These are phyloP conservation scores for Quercus alba DNA, from an alignment of 306 rosid genomes.

Conservation along the genomic window DNA sequence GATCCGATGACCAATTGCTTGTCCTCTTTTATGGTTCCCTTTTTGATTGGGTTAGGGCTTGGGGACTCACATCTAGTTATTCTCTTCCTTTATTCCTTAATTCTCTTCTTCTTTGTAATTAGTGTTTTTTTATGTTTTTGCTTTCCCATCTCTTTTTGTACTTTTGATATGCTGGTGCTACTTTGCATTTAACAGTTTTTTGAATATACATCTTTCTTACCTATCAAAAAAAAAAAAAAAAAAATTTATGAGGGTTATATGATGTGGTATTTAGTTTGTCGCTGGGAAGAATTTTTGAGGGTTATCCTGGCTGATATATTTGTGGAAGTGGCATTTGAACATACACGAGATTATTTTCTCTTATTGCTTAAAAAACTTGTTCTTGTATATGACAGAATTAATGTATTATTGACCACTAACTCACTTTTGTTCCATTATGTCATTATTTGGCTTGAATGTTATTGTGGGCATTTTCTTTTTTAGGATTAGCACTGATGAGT, in stretches of 20 bases:
- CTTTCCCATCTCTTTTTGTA: too few relatives aligned
- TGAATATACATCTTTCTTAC: too few relatives aligned
- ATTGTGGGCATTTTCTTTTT: constrained; percentile 11
- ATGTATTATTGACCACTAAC: background rate
- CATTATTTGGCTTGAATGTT: constrained; percentile 5
- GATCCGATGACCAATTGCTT: too few relatives aligned
- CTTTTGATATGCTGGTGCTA: too few relatives aligned
- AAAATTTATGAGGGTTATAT: background rate
- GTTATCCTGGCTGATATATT: background rate
- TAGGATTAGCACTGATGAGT: constrained; percentile 15
- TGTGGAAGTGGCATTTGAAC: background rate
- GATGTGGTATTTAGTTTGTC: background rate
- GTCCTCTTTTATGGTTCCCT: too few relatives aligned
- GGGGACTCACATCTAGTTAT: too few relatives aligned
- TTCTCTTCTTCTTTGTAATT: too few relatives aligned
- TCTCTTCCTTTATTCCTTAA: too few relatives aligned
- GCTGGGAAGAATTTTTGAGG: background rate
- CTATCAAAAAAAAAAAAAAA: too few relatives aligned
- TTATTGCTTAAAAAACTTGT: background rate
- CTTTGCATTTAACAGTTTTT: too few relatives aligned
- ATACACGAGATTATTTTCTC: background rate
- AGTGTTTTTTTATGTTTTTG: too few relatives aligned
- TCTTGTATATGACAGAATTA: background rate
- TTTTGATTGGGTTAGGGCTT: too few relatives aligned
- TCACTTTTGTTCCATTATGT: constrained; percentile 5